A percentile compares a stretch with the other conserved stretches of the same genome.
Conservation (phyloP, 2,329 filamentous ascomycete genomes). For the Cercospora berteroae region DNA sequence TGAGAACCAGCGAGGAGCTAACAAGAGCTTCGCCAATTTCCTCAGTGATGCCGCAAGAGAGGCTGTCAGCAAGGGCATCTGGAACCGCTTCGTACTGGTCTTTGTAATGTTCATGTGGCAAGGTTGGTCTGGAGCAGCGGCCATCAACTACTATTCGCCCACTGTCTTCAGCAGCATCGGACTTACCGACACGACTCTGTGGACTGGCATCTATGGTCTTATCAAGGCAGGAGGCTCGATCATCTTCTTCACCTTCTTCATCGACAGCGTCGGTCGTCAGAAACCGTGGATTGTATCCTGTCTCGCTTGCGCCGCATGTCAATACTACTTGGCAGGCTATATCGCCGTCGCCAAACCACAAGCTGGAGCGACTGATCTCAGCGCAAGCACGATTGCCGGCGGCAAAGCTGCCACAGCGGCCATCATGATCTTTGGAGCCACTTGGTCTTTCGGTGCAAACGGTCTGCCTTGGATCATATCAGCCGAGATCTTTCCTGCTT, state of each 20-base stretch:
- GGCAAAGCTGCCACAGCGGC: conserved; percentile 42
- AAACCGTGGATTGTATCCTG: conserved; percentile 42
- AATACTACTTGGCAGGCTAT: conserved; percentile 41
- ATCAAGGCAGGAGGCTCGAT: conserved; percentile 40
- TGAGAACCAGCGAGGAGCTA: conserved; percentile 34
- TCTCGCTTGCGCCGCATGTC: conserved; percentile 38
- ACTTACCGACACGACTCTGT: conserved; percentile 38
- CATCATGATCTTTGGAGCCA: conserved; percentile 43
- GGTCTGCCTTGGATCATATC: conserved; percentile 47
- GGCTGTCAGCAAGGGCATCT: conserved; percentile 38
- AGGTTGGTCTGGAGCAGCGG: conserved; percentile 36
- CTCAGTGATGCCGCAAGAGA: conserved; percentile 34
- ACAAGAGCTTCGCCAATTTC: conserved; percentile 35
- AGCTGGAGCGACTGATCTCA: conserved; percentile 30
- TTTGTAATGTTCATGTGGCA: conserved; percentile 45
- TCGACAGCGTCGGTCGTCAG: conserved; percentile 40
- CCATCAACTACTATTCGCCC: conserved; percentile 41
- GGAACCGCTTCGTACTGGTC: conserved; percentile 43
- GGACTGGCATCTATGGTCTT: conserved; percentile 41
- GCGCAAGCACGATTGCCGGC: conserved; percentile 38
- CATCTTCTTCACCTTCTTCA: conserved; percentile 41
- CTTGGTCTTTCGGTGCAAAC: conserved; percentile 43
- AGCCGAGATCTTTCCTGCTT: conserved; percentile 45
- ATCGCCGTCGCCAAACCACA: conserved; percentile 39
- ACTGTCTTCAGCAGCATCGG: conserved; percentile 41